Base-by-base conservation (phyloP, 768 basidiomycete species). In the Termitomyces titanicus region DNA sequence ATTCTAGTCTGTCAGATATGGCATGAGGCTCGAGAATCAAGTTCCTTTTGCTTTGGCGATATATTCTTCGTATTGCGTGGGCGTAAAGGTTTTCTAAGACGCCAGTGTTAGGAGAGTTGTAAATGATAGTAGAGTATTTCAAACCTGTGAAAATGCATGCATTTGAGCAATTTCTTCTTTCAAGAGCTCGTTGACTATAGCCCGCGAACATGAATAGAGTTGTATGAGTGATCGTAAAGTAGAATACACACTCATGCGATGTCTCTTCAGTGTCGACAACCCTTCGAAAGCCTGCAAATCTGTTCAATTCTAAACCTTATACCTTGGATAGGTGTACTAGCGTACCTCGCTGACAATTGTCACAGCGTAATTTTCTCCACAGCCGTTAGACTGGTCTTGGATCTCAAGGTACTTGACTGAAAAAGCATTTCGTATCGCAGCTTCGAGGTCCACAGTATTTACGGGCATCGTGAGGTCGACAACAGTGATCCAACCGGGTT, bases 141-240 rank as follows among this genome's bases (percentile, higher is more conserved):
- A 50, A 60, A 91, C 92, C 84, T 94, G 91, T 13, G 91, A 91
- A 70, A 94, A 94, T 5, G 92, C 91, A 62, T 94, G 91, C 80
- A 94, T 85, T 54, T 86, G 81, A 0, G 86, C 75, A 54, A 94
- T 92, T 62, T 92, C 76, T 2, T 72, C 72, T 71, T 89, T 92
- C 63, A 94, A 66, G 9, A 85, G 64, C 22, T 90, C 85, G 63
- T 93, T 92, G 55, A 94, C 91, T 93, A 57, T 17, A 25, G 20
- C 3, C 50, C 22, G 48, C 39, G 45, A 11, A 54, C 59, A 40
- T 53, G 38, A 47, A 20, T 35, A 38, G 8, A 52, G 33, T 17
- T n/a, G n/a, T 20, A 17, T n/a, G n/a, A 8, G 33, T 25, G 39
- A 39, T n/a, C n/a, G n/a, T n/a, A 43, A 20, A 51, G 52, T 15